phyloP scores from a whole-genome alignment of 768 basidiomycete genomes.

The Termitomyces sp. region DNA sequence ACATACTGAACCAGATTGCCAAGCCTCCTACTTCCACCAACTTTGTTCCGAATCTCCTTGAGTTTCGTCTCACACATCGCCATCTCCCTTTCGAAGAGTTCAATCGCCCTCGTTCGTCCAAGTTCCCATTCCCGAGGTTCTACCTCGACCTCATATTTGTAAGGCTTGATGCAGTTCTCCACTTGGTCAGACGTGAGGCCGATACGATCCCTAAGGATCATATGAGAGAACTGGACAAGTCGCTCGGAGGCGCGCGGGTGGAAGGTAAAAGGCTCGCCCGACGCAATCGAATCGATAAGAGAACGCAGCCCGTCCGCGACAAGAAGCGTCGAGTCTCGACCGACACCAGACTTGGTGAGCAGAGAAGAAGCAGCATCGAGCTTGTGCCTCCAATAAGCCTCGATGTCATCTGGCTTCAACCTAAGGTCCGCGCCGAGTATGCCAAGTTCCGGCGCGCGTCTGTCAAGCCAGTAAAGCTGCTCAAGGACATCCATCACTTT shows the following conservation, averaged over 20 bases:
- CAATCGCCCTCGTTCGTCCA: constrained; percentile 70
- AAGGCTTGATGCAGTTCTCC: constrained; percentile 99
- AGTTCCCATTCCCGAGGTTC: constrained; percentile 89
- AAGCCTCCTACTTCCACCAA: constrained; percentile 83
- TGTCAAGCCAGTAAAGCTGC: constrained; percentile 95
- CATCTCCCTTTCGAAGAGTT: constrained; percentile 82
- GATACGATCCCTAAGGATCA: constrained; percentile 88
- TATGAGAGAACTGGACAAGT: constrained; percentile 88
- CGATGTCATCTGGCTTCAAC: constrained; percentile 69
- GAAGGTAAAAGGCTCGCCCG: constrained; percentile 85
- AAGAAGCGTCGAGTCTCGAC: constrained; percentile 88
- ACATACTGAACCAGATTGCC: constrained; percentile 77
- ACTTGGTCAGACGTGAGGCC: constrained; percentile 97
- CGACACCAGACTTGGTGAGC: constrained; percentile 93
- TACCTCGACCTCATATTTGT: constrained; percentile 97
- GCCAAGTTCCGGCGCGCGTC: constrained; percentile 72
- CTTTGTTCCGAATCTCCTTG: constrained; percentile 79
- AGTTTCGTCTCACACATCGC: constrained; percentile 81
- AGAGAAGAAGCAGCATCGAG: constrained; percentile 90
- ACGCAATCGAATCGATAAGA: constrained; percentile 85
- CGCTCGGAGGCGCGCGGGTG: constrained; percentile 89
- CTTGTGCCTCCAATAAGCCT: constrained; percentile 94
- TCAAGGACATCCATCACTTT: constrained; percentile 97
- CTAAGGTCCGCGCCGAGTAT: constrained; percentile 64
- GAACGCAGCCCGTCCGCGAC: constrained; percentile 91